Conservation (phyloP, 345 rosid species). For the Pugionium dolabratum region DNA sequence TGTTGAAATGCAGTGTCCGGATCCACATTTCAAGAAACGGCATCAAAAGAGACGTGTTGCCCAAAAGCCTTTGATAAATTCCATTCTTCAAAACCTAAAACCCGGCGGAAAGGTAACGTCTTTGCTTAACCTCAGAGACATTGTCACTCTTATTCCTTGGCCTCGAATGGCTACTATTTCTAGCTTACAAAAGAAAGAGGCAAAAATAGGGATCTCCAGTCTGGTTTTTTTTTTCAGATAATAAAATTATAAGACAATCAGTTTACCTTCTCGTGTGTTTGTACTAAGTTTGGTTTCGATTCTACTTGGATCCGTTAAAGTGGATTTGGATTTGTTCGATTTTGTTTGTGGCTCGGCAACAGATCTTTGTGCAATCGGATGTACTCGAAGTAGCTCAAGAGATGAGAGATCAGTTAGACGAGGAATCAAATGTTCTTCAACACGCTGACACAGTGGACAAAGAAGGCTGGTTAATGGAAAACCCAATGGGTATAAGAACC, state of each 20-base stretch:
- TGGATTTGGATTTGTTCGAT: neutral
- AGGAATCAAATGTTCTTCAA: conserved; percentile 46
- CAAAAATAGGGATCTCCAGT: too few species aligned
- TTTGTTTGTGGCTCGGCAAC: conserved; percentile 9
- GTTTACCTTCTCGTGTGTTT: too few species aligned
- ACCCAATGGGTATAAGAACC: conserved; percentile 85
- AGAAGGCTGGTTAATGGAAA: conserved; percentile 71
- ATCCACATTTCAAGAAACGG: conserved; percentile 94
- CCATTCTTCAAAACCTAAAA: conserved; percentile 52
- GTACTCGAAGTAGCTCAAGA: conserved; percentile 81
- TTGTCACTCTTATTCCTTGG: neutral
- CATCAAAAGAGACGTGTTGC: conserved; percentile 92
- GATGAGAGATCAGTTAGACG: conserved; percentile 80
- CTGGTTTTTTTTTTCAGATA: too few species aligned
- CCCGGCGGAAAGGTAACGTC: conserved; percentile 75
- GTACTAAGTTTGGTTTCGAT: too few species aligned
- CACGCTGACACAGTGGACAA: conserved; percentile 51
- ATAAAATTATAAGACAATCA: too few species aligned
- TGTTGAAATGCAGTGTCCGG: conserved; percentile 69
- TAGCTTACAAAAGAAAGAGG: neutral
- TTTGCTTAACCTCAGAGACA: neutral
- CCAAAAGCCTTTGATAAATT: conserved; percentile 72
- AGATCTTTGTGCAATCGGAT: conserved; percentile 91
- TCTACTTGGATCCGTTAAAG: too few species aligned
- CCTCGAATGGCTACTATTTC: neutral